Percentiles rank a stretch among this genome's conserved stretches.
Conservation (phyloP, 352 stramenopile genomes). For the Thalassiosira livingstoniorum region DNA sequence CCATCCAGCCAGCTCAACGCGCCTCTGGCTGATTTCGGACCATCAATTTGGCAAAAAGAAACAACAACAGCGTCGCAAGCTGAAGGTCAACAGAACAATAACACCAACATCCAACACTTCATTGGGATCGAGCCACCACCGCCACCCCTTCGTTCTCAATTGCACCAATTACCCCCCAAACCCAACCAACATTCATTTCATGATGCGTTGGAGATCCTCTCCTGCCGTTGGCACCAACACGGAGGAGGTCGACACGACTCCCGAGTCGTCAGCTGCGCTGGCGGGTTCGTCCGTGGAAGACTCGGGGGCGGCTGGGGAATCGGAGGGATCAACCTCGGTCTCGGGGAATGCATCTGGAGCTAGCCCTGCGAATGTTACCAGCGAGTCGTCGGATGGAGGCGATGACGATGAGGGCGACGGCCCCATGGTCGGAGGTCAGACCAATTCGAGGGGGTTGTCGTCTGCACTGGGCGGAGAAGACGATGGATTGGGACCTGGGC, state of each 20-base stretch:
- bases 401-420: neutral
- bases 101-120: too few relatives aligned
- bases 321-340: neutral
- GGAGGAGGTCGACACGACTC: neutral
- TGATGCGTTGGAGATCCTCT: constrained; percentile 10
- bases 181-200: too few relatives aligned
- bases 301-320: neutral
- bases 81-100: too few relatives aligned
- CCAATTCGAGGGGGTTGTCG: neutral
- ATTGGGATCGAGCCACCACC: too few relatives aligned
- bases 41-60: too few relatives aligned
- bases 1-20: too few relatives aligned
- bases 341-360: neutral
- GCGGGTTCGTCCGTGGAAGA: neutral
- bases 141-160: too few relatives aligned
- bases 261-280: neutral
- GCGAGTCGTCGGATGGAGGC: neutral
- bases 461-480: neutral
- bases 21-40: too few relatives aligned
- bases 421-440: too few relatives aligned
- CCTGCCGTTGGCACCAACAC: neutral
- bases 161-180: too few relatives aligned
- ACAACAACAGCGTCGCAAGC: too few relatives aligned
- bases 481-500: neutral
- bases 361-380: neutral